These are phyloP conservation scores for Primulina eburnea DNA, from an alignment of 257 asterid species.

Conservation along the genomic window DNA sequence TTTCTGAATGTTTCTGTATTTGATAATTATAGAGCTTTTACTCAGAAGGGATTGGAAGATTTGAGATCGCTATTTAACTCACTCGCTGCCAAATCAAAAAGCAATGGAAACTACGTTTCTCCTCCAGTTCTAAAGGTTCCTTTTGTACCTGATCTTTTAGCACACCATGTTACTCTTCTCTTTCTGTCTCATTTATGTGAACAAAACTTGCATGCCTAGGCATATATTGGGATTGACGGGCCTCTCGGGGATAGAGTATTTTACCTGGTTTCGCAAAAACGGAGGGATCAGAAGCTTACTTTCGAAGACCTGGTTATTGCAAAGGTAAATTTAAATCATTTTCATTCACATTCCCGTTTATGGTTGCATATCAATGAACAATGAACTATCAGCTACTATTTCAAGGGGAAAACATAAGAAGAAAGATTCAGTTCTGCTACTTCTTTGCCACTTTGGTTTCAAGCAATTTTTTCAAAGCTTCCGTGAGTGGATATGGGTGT, in stretches of 20 bases:
- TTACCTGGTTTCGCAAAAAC: constrained; percentile 67
- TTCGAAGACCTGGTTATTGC: constrained; percentile 87
- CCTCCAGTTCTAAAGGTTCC: constrained; percentile 68
- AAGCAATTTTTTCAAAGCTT: not conserved
- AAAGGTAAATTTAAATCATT: constrained; percentile 42
- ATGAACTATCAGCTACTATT: not conserved
- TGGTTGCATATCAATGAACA: not conserved
- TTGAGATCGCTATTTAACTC: constrained; percentile 60
- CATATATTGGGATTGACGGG: constrained; percentile 66
- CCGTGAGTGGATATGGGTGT: not conserved
- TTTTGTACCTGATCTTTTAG: not conserved
- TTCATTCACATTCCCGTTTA: not conserved
- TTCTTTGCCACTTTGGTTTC: not conserved
- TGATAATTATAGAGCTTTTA: constrained; percentile 57
- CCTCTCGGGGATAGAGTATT: constrained; percentile 77
- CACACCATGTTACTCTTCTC: not conserved
- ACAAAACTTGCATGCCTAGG: constrained; percentile 38
- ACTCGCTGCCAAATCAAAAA: constrained; percentile 67
- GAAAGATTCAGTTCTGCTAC: not conserved
- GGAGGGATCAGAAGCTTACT: constrained; percentile 68
- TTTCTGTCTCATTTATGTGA: no score
- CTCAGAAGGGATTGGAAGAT: constrained; percentile 59
- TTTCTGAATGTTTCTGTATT: not conserved
- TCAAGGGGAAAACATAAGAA: no score
- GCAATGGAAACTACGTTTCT: constrained; percentile 47